phyloP scores from a whole-genome alignment of 176 grass and related monocot genomes.

The Zoysia japonica region DNA sequence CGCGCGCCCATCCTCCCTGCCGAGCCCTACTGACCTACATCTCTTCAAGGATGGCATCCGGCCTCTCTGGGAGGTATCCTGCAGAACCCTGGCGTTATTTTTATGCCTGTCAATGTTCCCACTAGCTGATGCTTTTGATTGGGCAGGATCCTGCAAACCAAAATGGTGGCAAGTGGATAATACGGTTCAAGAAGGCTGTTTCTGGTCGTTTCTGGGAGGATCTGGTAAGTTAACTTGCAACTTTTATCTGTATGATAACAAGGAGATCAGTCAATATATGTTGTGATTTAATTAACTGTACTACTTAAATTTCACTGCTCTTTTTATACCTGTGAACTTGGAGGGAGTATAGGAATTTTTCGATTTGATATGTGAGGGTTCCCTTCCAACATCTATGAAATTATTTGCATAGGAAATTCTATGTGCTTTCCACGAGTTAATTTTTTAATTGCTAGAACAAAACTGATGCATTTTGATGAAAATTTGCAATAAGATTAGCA shows the following conservation, averaged over 20 bases:
- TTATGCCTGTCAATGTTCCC: not conserved
- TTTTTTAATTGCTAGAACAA: not conserved
- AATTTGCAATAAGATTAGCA: not conserved
- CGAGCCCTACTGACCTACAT: conserved; percentile 85
- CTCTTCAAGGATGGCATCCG: conserved; percentile 98
- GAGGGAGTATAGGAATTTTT: not conserved
- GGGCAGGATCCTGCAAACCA: conserved; percentile 77
- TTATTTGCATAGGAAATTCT: not conserved
- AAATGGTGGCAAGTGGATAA: conserved; percentile 97
- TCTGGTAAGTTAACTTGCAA: conserved; percentile 57
- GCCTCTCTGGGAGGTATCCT: conserved; percentile 92
- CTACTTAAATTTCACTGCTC: not conserved
- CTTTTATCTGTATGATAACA: conserved; percentile 11
- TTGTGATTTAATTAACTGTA: not conserved
- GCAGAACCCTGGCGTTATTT: not conserved
- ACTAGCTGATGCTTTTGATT: conserved; percentile 40
- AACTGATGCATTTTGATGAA: not conserved
- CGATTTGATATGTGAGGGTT: not conserved
- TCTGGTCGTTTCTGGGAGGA: conserved; percentile 99
- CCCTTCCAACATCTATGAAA: conserved; percentile 8
- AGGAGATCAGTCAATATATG: not conserved
- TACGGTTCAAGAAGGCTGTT: conserved; percentile 91
- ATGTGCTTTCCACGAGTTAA: not conserved
- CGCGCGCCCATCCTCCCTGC: conserved; percentile 61
- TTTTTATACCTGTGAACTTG: not conserved